Percentiles rank a stretch among this genome's conserved stretches.
Conservation (phyloP, 345 rosid species). For the Acer saccharum region DNA sequence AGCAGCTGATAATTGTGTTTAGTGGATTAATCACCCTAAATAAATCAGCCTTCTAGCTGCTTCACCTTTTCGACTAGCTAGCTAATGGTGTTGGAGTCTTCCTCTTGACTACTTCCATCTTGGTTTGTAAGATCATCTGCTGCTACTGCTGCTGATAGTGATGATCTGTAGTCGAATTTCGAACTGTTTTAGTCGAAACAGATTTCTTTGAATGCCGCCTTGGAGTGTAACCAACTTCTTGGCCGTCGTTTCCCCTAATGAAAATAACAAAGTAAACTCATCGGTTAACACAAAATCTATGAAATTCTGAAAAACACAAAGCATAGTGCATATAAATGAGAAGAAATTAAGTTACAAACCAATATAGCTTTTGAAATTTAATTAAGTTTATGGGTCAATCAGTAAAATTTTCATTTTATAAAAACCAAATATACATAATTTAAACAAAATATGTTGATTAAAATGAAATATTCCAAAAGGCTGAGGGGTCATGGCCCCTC, state of each 20-base stretch:
- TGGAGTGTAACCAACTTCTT: conserved; percentile 61
- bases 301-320: background rate
- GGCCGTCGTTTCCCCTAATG: conserved; percentile 56
- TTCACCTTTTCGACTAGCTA: conserved; percentile 32
- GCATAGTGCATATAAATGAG: background rate
- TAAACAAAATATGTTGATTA: too few species aligned
- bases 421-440: too few species aligned
- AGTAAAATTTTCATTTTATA: too few species aligned
- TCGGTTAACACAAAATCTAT: background rate
- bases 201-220: conserved; percentile 30
- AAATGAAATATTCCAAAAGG: too few species aligned
- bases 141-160: background rate
- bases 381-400: too few species aligned
- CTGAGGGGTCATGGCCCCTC: too few species aligned
- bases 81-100: conserved; percentile 31
- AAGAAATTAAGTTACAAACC: conserved; percentile 36
- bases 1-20: too few species aligned
- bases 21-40: too few species aligned
- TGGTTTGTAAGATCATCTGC: conserved; percentile 5
- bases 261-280: background rate
- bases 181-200: background rate
- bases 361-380: conserved; percentile 48
- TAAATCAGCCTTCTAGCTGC: conserved; percentile 16
- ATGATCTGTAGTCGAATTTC: conserved; percentile 12
- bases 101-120: conserved; percentile 16